Percentiles rank a stretch among this genome's conserved stretches.
These are phyloP conservation scores for Alternaria alternata DNA, from an alignment of 2,329 filamentous ascomycete genomes.

Conservation along the genomic window DNA sequence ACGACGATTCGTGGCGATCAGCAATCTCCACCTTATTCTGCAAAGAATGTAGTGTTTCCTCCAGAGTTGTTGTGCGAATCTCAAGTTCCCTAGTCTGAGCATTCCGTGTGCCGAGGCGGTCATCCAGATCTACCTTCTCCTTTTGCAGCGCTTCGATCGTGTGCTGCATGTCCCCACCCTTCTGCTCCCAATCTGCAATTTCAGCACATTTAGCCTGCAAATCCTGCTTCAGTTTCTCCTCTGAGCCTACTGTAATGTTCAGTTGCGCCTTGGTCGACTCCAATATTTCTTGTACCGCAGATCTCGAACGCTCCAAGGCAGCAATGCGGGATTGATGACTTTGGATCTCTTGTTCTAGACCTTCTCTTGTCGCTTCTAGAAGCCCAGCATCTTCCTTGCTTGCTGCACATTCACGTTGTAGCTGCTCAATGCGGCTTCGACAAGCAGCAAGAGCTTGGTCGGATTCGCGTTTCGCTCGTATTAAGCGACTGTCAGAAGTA, in stretches of 20 bases:
- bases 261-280: constrained; percentile 34
- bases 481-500: constrained; percentile 45
- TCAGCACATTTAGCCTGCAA: constrained; percentile 37
- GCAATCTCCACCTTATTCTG: constrained; percentile 31
- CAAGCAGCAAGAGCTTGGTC: constrained; percentile 48
- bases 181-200: constrained; percentile 37
- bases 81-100: constrained; percentile 36
- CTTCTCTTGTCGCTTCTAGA: constrained; percentile 26
- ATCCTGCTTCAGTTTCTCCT: constrained; percentile 31
- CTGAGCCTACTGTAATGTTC: constrained; percentile 24
- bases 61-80: constrained; percentile 25
- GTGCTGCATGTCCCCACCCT: constrained; percentile 23
- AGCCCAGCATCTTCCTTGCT: constrained; percentile 33
- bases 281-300: constrained; percentile 31
- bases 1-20: constrained; percentile 31
- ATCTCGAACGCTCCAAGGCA: constrained; percentile 38
- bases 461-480: constrained; percentile 49
- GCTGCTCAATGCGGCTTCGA: constrained; percentile 43
- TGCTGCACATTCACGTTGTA: constrained; percentile 43
- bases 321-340: constrained; percentile 42
- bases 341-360: constrained; percentile 38
- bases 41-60: constrained; percentile 29
- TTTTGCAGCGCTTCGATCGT: constrained; percentile 32
- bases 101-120: constrained; percentile 25
- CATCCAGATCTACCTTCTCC: constrained; percentile 33